Conservation (phyloP, 2,329 filamentous ascomycete genomes). For the Nigrospora sphaerica region DNA sequence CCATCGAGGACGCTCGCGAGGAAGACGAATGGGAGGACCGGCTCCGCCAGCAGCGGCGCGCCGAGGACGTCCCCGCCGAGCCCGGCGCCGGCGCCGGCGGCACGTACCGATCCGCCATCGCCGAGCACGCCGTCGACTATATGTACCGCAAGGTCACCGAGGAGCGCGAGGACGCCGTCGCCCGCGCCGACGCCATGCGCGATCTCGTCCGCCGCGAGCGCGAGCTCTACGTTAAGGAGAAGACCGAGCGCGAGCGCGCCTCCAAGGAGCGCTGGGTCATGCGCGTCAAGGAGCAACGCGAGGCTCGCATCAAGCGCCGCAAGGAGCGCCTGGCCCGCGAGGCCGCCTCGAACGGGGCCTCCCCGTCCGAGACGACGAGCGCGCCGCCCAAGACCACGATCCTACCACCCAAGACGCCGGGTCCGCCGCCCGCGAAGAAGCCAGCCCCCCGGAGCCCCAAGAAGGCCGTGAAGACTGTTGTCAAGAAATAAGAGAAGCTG, state of each 20-base stretch:
- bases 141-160: constrained; percentile 3
- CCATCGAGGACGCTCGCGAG: constrained; percentile 16
- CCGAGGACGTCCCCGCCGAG: constrained; percentile 1
- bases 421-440: no score
- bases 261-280: constrained; percentile 7
- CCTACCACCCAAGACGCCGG: no score
- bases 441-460: no score
- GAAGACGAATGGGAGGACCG: constrained; percentile 39
- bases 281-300: no score
- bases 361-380: no score
- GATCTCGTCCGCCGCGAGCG: constrained; percentile 15
- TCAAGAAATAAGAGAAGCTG: no score
- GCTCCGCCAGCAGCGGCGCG: constrained; percentile 4
- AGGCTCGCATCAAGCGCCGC: no score
- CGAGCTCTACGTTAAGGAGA: constrained; percentile 13
- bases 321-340: no score
- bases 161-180: constrained; percentile 16
- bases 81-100: constrained; percentile 2
- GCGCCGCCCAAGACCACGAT: no score
- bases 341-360: no score
- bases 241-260: neutral
- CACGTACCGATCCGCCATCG: constrained; percentile 7
- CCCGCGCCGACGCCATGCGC: constrained; percentile 21
- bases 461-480: no score
- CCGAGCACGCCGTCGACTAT: constrained; percentile 6